Evolutionary conservation across 2,329 filamentous ascomycete genomes (phyloP).

Genomic region (Calonectria pseudoreteaudii): DNA sequence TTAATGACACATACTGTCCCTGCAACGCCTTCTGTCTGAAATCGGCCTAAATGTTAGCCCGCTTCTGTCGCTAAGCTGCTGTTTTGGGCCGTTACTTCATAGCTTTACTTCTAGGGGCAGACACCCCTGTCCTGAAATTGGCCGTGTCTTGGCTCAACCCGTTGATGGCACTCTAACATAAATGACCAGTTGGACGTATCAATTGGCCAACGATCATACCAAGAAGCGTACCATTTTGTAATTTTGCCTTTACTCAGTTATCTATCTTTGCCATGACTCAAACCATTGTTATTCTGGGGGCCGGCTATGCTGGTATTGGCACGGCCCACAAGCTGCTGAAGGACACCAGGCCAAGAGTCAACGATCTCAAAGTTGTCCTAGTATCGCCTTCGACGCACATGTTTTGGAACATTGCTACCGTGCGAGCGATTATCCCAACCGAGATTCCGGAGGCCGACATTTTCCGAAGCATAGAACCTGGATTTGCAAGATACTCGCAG

Average conservation of each 20-base stretch:
- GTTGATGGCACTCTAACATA: neutral
- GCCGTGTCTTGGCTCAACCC: neutral
- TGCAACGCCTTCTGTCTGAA: neutral
- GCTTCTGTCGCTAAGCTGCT: neutral
- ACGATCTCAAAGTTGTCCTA: neutral
- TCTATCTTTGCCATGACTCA: neutral
- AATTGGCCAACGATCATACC: neutral
- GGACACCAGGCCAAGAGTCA: neutral
- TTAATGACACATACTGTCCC: neutral
- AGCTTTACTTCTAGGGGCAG: neutral
- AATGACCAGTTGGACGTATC: neutral
- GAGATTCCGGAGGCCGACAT: neutral
- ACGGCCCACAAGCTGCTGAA: constrained; percentile 13
- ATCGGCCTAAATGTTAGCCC: constrained; percentile 1
- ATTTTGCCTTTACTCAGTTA: neutral
- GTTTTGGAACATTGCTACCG: constrained; percentile 5
- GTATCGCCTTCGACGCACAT: constrained; percentile 8
- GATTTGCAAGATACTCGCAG: constrained; percentile 8
- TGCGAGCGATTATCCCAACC: neutral
- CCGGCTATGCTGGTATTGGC: constrained; percentile 8
- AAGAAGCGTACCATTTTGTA: neutral
- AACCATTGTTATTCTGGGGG: constrained; percentile 15
- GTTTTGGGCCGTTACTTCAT: neutral
- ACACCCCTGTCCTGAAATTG: neutral
- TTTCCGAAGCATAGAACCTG: constrained; percentile 8